These are phyloP conservation scores for Niebla homalea DNA, from an alignment of 495 filamentous ascomycete species.

Conservation along the genomic window DNA sequence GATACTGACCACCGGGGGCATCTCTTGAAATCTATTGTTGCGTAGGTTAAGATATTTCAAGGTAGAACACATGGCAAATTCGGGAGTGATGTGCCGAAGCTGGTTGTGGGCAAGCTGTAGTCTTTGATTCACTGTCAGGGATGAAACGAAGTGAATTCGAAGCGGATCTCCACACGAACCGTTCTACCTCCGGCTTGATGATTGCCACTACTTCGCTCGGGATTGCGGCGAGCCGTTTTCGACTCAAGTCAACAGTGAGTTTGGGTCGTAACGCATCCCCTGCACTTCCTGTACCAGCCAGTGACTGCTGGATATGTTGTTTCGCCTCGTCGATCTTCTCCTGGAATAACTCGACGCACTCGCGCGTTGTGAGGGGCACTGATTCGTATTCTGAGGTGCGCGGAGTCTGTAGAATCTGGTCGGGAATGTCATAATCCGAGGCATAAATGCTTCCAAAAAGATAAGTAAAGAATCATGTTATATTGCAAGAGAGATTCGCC, in stretches of 20 bases:
- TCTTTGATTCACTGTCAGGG: constrained; percentile 4
- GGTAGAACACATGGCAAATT: constrained; percentile 74
- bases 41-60: constrained; percentile 92
- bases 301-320: constrained; percentile 53
- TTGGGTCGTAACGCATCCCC: constrained; percentile 60
- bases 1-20: constrained; percentile 64
- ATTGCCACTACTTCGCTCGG: constrained; percentile 84
- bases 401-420: background rate
- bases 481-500: background rate
- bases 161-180: constrained; percentile 38
- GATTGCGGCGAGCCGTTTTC: constrained; percentile 64
- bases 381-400: background rate
- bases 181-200: constrained; percentile 83
- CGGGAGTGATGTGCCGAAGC: constrained; percentile 59
- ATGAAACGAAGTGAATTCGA: background rate
- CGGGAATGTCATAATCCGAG: constrained; percentile 1
- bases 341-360: constrained; percentile 44
- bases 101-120: constrained; percentile 54
- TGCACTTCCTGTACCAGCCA: constrained; percentile 53
- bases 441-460: background rate
- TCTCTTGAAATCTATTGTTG: constrained; percentile 74
- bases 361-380: constrained; percentile 16
- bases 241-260: constrained; percentile 78
- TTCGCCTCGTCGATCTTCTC: constrained; percentile 54
- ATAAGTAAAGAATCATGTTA: background rate